A percentile compares a stretch with the other conserved stretches of the same genome.
Conservation (phyloP, 2,329 filamentous ascomycete species). For the Trichothecium sympodiale region DNA sequence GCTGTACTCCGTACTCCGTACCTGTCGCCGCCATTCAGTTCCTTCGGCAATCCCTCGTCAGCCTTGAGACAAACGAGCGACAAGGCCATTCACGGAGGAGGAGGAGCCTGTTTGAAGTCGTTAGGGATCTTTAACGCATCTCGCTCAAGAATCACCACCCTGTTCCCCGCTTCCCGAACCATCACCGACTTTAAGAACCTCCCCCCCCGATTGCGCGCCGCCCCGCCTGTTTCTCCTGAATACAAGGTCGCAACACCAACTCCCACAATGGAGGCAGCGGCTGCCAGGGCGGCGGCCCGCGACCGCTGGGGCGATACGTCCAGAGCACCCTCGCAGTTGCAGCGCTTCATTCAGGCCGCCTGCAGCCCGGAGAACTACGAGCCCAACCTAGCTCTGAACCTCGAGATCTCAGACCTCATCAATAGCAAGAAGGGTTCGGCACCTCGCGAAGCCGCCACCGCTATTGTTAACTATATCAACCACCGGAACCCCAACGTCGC, state of each 20-base stretch:
- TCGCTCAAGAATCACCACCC: too few relatives aligned
- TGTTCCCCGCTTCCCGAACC: too few relatives aligned
- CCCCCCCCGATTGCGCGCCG: too few relatives aligned
- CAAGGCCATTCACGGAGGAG: too few relatives aligned
- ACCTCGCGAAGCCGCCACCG: conserved; percentile 86
- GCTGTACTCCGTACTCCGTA: too few relatives aligned
- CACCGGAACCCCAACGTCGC: conserved; percentile 94
- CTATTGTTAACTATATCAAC: conserved; percentile 91
- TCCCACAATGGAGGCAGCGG: conserved; percentile 75
- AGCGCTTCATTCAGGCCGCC: conserved; percentile 91
- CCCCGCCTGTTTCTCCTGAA: too few relatives aligned
- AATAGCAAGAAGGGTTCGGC: conserved; percentile 95
- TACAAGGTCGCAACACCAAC: not conserved
- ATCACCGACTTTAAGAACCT: too few relatives aligned
- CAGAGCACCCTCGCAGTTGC: conserved; percentile 72
- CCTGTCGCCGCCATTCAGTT: too few relatives aligned
- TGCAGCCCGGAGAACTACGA: conserved; percentile 97
- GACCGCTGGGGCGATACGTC: conserved; percentile 84
- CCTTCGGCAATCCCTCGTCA: too few relatives aligned
- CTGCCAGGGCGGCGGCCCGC: conserved; percentile 86
- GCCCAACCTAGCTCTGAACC: conserved; percentile 88
- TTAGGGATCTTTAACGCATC: too few relatives aligned
- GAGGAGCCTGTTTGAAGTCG: too few relatives aligned
- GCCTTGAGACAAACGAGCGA: too few relatives aligned
- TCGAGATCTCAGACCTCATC: conserved; percentile 93